A percentile compares a stretch with the other conserved stretches of the same genome.
Evolutionary conservation across 129 eudicot genomes (phyloP).

Genomic region (Artemisia argyi): DNA sequence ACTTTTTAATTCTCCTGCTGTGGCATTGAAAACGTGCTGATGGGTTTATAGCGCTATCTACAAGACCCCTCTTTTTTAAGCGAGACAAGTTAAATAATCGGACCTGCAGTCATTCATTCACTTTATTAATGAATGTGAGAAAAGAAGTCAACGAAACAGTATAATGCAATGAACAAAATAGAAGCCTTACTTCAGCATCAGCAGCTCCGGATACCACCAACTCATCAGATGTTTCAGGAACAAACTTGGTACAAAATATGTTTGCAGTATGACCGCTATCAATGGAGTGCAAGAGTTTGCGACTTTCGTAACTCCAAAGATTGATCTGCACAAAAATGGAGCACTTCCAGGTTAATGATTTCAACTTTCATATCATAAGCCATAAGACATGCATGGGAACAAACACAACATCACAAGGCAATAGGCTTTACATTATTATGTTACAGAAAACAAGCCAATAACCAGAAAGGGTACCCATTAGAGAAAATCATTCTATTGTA

Average conservation of each 20-base stretch:
- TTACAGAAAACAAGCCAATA: too few relatives aligned
- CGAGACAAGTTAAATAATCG: constrained; percentile 81
- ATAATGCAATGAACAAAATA: constrained; percentile 13
- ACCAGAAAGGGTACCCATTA: too few relatives aligned
- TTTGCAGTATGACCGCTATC: constrained; percentile 86
- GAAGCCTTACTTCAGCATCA: constrained; percentile 77
- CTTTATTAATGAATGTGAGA: constrained; percentile 16
- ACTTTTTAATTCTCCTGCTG: constrained; percentile 87
- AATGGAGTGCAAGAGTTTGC: constrained; percentile 68
- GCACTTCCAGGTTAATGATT: constrained; percentile 8
- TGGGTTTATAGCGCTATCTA: constrained; percentile 51
- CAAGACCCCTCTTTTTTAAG: constrained; percentile 41
- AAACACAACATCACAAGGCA: neutral
- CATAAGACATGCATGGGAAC: constrained; percentile 15
- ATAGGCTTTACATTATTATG: neutral
- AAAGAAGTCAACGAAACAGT: neutral
- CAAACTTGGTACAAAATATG: constrained; percentile 90
- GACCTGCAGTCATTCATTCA: constrained; percentile 47
- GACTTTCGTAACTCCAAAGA: constrained; percentile 73
- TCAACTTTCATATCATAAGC: constrained; percentile 19
- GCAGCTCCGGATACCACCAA: constrained; percentile 90
- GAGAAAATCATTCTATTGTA: too few relatives aligned
- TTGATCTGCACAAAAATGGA: constrained; percentile 60
- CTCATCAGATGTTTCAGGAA: constrained; percentile 94
- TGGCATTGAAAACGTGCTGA: constrained; percentile 84